Conservation (phyloP, 1,139 yeast genomes). For the Kodamaea derodonti region DNA sequence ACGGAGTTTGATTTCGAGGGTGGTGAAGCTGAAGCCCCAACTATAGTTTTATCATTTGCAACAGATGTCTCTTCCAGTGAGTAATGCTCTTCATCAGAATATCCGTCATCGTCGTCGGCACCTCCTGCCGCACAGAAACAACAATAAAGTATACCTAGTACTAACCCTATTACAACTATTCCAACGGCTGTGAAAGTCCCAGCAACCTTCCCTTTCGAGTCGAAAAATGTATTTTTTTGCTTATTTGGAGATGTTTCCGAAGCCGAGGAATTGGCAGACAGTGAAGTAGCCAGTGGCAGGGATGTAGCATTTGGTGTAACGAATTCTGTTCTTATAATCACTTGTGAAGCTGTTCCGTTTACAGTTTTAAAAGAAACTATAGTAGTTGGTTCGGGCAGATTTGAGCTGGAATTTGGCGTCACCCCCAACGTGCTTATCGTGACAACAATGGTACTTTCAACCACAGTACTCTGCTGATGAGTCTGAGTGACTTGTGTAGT, state of each 20-base stretch:
- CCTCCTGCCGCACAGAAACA: conserved; percentile 30
- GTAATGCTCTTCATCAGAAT: conserved; percentile 40
- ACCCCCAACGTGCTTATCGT: conserved; percentile 2
- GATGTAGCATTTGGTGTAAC: conserved; percentile 13
- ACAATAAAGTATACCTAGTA: conserved; percentile 32
- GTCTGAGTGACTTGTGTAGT: conserved; percentile 8
- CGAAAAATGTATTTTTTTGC: conserved; percentile 38
- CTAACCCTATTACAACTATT: conserved; percentile 42
- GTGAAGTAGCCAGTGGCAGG: conserved; percentile 17
- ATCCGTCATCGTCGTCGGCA: conserved; percentile 22
- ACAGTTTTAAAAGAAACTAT: conserved; percentile 25
- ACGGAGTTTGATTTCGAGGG: conserved; percentile 11
- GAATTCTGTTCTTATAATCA: conserved; percentile 18
- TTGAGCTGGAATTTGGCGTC: conserved; percentile 16
- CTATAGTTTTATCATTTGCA: conserved; percentile 17
- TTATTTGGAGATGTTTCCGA: conserved; percentile 7
- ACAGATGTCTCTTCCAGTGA: conserved; percentile 29
- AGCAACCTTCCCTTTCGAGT: conserved; percentile 62
- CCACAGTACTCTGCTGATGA: conserved; percentile 4
- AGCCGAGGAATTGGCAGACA: conserved; percentile 10
- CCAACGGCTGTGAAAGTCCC: conserved; percentile 74
- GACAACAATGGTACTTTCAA: conserved; percentile 4
- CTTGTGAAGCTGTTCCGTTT: conserved; percentile 19
- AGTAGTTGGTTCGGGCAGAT: conserved; percentile 13
- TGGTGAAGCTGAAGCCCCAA: conserved; percentile 12